phyloP scores from a whole-genome alignment of 305 asterid species.

The Andrographis paniculata region DNA sequence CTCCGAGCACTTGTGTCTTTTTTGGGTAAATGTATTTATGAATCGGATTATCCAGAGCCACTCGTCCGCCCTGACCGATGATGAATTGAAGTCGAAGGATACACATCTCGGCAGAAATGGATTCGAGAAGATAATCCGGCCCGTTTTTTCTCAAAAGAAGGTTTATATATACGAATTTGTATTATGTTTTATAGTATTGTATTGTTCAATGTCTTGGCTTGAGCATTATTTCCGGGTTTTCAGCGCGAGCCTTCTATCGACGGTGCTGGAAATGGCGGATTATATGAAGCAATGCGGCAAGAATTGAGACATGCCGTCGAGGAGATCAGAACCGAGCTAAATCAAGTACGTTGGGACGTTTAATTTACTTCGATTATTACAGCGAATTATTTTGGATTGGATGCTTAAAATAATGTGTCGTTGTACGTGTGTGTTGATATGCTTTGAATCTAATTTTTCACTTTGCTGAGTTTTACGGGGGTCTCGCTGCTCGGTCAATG shows the following conservation, averaged over 20 bases:
- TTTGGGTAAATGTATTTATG: too few species aligned
- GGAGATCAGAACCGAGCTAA: constrained; percentile 70
- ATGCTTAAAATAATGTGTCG: too few species aligned
- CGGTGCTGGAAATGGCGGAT: constrained; percentile 44
- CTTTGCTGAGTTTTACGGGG: too few species aligned
- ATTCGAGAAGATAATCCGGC: constrained; percentile 65
- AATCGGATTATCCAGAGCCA: constrained; percentile 72
- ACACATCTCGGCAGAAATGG: constrained; percentile 45
- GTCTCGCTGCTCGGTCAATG: too few species aligned
- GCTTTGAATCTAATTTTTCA: neutral
- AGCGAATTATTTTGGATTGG: neutral
- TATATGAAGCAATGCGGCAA: constrained; percentile 72
- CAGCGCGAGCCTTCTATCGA: constrained; percentile 55
- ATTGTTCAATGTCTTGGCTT: neutral
- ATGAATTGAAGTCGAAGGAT: constrained; percentile 60
- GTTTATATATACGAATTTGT: too few species aligned
- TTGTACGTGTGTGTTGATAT: too few species aligned
- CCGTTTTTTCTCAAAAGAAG: constrained; percentile 58
- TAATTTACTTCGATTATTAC: constrained; percentile 17
- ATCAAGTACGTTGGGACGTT: constrained; percentile 44
- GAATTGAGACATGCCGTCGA: constrained; percentile 83
- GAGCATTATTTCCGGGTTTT: constrained; percentile 12
- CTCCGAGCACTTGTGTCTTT: constrained; percentile 4
- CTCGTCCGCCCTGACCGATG: constrained; percentile 85
- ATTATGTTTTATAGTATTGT: too few species aligned